Evolutionary conservation across 805 yeast genomes (phyloP).

Genomic region (Pichia deserticola): DNA sequence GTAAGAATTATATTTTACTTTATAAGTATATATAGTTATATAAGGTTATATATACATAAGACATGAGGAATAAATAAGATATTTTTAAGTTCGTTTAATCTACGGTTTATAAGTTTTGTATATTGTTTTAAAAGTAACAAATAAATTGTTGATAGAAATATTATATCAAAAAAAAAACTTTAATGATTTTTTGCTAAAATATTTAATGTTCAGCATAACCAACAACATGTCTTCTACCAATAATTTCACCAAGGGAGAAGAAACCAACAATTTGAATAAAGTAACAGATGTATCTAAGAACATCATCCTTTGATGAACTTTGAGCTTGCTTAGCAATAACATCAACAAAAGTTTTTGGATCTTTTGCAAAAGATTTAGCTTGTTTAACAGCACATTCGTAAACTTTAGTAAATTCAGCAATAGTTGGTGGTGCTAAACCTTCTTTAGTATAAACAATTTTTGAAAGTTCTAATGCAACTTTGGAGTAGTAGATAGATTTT

Average conservation of each 20-base stretch:
- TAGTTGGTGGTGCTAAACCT: constrained; percentile 86
- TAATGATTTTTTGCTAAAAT: neutral
- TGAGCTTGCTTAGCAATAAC: constrained; percentile 38
- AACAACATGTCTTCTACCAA: constrained; percentile 90
- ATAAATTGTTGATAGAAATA: too few relatives aligned
- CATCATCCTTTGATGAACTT: constrained; percentile 42
- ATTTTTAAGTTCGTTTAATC: neutral
- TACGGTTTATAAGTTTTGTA: neutral
- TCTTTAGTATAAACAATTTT: constrained; percentile 85
- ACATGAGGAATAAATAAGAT: too few relatives aligned
- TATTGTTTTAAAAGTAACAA: too few relatives aligned
- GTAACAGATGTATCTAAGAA: constrained; percentile 62
- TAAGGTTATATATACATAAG: too few relatives aligned
- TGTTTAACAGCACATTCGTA: constrained; percentile 49
- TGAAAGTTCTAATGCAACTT: constrained; percentile 44
- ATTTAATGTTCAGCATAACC: constrained; percentile 47
- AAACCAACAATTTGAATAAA: constrained; percentile 82
- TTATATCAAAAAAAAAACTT: neutral
- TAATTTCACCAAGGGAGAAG: constrained; percentile 89
- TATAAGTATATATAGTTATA: too few relatives aligned
- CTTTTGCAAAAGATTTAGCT: constrained; percentile 36
- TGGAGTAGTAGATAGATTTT: constrained; percentile 71
- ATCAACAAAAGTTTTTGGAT: constrained; percentile 54
- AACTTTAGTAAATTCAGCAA: constrained; percentile 67
- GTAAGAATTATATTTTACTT: too few relatives aligned